Evolutionary conservation across 306 rosid genomes (phyloP).

Genomic region (Fragaria iinumae): DNA sequence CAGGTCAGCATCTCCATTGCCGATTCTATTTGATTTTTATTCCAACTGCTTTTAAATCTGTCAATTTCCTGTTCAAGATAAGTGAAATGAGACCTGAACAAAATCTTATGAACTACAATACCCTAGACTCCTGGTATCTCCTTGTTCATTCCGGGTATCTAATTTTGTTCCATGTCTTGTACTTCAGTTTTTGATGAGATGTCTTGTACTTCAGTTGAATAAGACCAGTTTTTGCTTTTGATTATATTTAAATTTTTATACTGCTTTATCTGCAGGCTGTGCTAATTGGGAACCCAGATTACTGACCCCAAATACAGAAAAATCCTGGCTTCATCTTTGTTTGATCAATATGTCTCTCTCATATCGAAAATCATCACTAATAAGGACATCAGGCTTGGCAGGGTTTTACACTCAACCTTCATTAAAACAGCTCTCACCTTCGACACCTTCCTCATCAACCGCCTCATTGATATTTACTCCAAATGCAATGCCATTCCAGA

Average conservation of each 20-base stretch:
- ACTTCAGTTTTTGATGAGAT: too few relatives aligned
- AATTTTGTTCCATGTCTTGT: too few relatives aligned
- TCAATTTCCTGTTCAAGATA: too few relatives aligned
- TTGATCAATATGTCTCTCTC: constrained; percentile 31
- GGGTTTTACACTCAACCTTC: constrained; percentile 45
- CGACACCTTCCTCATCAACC: constrained; percentile 41
- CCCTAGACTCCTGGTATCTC: too few relatives aligned
- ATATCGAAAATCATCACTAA: constrained; percentile 38
- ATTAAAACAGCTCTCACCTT: constrained; percentile 50
- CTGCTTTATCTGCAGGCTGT: not conserved
- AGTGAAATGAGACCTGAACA: too few relatives aligned
- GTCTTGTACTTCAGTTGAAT: not conserved
- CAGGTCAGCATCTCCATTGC: too few relatives aligned
- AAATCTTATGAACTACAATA: too few relatives aligned
- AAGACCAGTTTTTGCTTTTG: not conserved
- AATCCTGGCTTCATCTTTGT: not conserved
- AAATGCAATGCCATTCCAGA: constrained; percentile 43
- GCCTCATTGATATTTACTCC: constrained; percentile 52
- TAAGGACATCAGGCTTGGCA: constrained; percentile 41
- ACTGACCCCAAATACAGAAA: not conserved
- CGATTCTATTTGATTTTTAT: too few relatives aligned
- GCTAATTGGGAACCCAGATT: not conserved
- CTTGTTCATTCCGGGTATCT: too few relatives aligned
- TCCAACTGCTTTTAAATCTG: too few relatives aligned
- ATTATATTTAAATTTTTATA: not conserved